Base-by-base conservation (phyloP, 2,329 filamentous ascomycete genomes). In the Clonostachys byssicola region DNA sequence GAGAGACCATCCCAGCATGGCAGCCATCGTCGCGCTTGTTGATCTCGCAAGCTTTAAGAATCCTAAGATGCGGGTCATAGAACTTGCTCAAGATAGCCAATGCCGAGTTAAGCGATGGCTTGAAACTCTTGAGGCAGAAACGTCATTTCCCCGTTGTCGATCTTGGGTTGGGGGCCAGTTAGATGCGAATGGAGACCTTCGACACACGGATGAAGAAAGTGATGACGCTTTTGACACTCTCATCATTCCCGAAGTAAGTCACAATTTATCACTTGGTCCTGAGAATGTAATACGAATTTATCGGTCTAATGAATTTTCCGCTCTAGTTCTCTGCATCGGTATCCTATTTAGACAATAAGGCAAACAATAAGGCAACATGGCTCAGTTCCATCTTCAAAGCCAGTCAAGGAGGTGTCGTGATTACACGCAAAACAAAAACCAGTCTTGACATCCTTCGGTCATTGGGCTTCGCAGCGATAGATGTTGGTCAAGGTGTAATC, bases 41-140 rank as follows among this genome's bases (percentile, higher is more conserved):
- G 40, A 47, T 7, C 40, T 50, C 10, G 33, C 47, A 7, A 35
- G 34, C 17, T 42, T 50, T 40, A 48, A 48, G 23, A 44, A 46
- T n/a, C 48, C 50, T 9, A 34, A 35, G 5, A 42, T 47, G 41
- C 13, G 30, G 10, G 36, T 51, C 13, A 17, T 51, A 14, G 47
- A 49, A 40, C n/a, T 51, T 12, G 45, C 40, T 14, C 34, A 34
- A 14, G 34, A 46, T 34, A 8, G 43, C n/a, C 34, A 39, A 40
- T n/a, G 34, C 36, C 16, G 14, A 7, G 39, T 35, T 35, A 43
- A 43, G 23, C 14, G 38, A 9, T 34, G 30, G 14, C 34, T 36
- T n/a, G 34, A 40, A 4, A 38, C 38, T 8, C 41, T 47, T 17
- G 40, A 35, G 12, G 43, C 35, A 36, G 45, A 47, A 10, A 47